Evolutionary conservation across 495 filamentous ascomycete genomes (phyloP).

Genomic region (Penicillium desertorum): DNA sequence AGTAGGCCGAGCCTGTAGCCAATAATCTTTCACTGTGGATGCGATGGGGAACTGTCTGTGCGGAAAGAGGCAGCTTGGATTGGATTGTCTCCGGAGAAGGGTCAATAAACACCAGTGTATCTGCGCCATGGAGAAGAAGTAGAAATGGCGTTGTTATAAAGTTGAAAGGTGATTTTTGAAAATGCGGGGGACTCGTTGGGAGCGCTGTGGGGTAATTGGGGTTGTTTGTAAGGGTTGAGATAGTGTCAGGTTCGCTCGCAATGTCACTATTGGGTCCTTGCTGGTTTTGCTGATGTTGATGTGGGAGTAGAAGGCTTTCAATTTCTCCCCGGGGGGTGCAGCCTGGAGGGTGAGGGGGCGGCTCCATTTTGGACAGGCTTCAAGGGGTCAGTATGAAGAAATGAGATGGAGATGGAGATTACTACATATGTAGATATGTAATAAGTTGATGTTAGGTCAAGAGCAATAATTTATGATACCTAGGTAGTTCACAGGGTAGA

Average conservation of each 20-base stretch:
- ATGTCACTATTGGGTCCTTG: not conserved
- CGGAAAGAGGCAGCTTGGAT: constrained; percentile 21
- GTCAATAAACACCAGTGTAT: constrained; percentile 59
- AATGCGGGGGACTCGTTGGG: not conserved
- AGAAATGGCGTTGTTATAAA: constrained; percentile 17
- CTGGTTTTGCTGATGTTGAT: not conserved
- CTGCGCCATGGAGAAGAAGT: constrained; percentile 39
- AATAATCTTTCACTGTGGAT: constrained; percentile 48
- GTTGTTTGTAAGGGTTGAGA: not conserved
- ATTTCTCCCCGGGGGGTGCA: not conserved
- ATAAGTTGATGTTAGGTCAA: not conserved
- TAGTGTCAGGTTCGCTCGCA: not conserved
- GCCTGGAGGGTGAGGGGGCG: not conserved
- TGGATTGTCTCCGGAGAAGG: constrained; percentile 29
- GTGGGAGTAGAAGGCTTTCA: not conserved
- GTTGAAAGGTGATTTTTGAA: not conserved
- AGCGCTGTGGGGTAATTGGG: not conserved
- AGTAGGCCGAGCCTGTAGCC: constrained; percentile 47
- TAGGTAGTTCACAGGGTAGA: too few relatives aligned
- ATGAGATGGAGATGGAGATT: not conserved
- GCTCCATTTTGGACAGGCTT: not conserved
- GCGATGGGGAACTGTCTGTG: constrained; percentile 36
- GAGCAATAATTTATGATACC: not conserved
- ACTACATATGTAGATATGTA: not conserved
- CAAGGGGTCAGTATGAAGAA: not conserved